Evolutionary conservation across 2,329 filamentous ascomycete species (phyloP), one percentile per base, ranked within the genome.

Genomic region (Fusarium concolor): DNA sequence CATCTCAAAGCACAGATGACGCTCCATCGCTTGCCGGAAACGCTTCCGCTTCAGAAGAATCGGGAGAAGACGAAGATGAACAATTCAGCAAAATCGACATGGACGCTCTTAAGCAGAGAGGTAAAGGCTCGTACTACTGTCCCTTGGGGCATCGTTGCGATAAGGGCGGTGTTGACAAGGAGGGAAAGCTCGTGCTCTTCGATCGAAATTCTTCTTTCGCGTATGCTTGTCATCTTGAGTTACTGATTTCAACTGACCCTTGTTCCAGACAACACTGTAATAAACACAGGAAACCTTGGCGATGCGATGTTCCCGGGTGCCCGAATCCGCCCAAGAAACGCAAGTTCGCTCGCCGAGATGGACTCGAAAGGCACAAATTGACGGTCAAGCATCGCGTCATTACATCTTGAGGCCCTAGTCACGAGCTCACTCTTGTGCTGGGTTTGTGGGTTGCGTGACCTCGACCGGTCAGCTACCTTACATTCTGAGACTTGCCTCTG

Each of bases 221-320:
- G 77, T 80, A 76, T 58, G 72, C 50, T 60, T 68, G 44, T 57
- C 60, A 52, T 52, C 49, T 52, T 31, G 29, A 39, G 20, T 53
- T 63, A 41, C 28, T 60, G 50, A 42, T 41, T 47, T 56, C 18
- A 46, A 65, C 72, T 74, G 55, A 74, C 62, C 50, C 46, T 39
- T 45, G 29, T 52, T 62, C 59, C 65, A 82, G 80, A 51, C 79
- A 81, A 70, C 80, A 82, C 65, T 78, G 79, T 58, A 80, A 82
- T 70, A 82, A 82, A 45, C 80, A 82, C 61, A 75, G 77, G 26
- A 81, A 81, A 62, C 80, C 80, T 17, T 81, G 78, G 77, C 76
- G 77, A 22, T 82, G 80, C 68, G 75, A 77, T 39, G 55, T 78
- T 22, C 74, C 76, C 41, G 77, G 79, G 10, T 82, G 80, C 38